A percentile compares a stretch with the other conserved stretches of the same genome.
Evolutionary conservation across 2,329 filamentous ascomycete species (phyloP).

Genomic region (Diplodia intermedia): DNA sequence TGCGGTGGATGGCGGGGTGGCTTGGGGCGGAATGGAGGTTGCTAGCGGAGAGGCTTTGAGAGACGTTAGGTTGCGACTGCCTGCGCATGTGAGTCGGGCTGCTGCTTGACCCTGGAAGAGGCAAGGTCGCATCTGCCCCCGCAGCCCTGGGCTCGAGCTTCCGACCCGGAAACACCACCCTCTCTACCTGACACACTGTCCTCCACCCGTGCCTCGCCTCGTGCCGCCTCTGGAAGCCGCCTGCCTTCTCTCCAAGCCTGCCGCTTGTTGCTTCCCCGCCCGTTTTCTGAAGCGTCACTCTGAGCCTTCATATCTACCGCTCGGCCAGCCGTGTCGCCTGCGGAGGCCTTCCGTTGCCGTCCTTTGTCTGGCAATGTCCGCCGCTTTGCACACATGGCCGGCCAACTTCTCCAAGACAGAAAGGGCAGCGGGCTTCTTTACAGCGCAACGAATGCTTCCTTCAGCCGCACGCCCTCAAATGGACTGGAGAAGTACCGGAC

Average conservation of each 20-base stretch:
- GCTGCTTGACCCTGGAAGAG: slow-evolving; percentile 2
- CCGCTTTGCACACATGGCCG: too few species aligned
- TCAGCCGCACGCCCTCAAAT: not conserved
- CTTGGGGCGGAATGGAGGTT: not conserved
- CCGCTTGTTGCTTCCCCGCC: not conserved
- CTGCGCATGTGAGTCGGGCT: slow-evolving; percentile 21
- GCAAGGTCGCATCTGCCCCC: slow-evolving; percentile 21
- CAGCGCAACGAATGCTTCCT: too few species aligned
- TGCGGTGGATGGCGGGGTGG: not conserved
- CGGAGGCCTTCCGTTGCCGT: too few species aligned
- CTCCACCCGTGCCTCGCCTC: not conserved
- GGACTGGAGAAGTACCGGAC: not conserved
- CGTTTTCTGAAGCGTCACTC: not conserved
- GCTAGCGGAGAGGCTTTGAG: slow-evolving; percentile 5
- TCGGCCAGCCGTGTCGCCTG: too few species aligned
- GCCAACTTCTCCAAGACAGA: not conserved
- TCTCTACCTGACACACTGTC: slow-evolving; percentile 13
- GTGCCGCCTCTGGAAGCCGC: not conserved
- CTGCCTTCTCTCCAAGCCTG: not conserved
- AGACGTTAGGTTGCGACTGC: slow-evolving; percentile 8
- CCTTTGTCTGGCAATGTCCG: too few species aligned
- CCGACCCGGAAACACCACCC: not conserved
- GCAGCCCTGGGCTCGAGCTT: not conserved
- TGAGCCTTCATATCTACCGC: not conserved
- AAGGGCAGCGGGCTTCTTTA: too few species aligned